Evolutionary conservation across 1,139 yeast genomes (phyloP), one percentile per base, ranked within the genome.

Genomic region (Tardiomyces depauwii): DNA sequence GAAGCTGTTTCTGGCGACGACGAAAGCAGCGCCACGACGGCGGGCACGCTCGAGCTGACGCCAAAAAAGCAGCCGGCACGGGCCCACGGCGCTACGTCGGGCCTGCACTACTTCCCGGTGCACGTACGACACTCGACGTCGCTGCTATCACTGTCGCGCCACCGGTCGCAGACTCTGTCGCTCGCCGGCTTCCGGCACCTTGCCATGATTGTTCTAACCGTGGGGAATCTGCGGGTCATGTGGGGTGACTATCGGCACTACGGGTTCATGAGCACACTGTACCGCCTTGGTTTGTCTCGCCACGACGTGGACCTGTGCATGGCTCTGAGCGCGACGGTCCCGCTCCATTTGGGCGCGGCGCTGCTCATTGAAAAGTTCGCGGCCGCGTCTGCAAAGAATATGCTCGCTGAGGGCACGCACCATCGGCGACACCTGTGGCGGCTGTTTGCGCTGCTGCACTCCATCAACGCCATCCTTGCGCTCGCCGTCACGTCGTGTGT

Each of bases 171-270:
- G 13, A 14, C 39, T 3, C 25, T 21, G 7, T 36, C 39, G 39
- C 47, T 53, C 39, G 57, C 63, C 2, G 74, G 74, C 18, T 64
- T 70, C 53, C 64, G 64, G 43, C 70, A 70, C 50, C 55, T 70
- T 39, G 61, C 66, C 14, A 59, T 68, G 62, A 63, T 70, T 16
- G 57, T 67, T 2, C 56, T 70, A 43, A 55, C 62, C 21, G 59
- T 62, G 28, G 67, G 72, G 32, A 68, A 69, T 45, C 49, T 68
- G 38, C 63, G 72, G n/a, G 58, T 68, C 21, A 49, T 69, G 39
- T 51, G 63, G 38, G 66, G 62, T 42, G 70, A 69, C 52, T 67
- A 65, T 55, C 54, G 52, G 18, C 59, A 59, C 44, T 62, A 66
- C 45, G 72, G 72, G 18, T 55, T 66, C 33, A 51, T 63, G 28